Conservation (phyloP, 495 filamentous ascomycete genomes). For the Entonaema liquescens region DNA sequence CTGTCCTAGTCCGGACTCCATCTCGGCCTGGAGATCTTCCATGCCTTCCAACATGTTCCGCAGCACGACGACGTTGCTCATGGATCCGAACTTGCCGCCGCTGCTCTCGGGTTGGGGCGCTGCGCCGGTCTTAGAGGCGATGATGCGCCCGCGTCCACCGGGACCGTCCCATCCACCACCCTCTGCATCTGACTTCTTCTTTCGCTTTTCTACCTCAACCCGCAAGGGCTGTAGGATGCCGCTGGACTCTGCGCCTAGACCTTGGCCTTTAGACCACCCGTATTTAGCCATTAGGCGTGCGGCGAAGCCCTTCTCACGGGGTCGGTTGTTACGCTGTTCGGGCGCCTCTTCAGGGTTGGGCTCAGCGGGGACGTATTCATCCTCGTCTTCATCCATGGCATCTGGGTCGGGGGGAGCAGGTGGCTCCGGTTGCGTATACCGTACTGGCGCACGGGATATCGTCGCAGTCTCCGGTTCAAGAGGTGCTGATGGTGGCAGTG, state of each 20-base stretch:
- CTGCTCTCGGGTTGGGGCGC: conserved; percentile 46
- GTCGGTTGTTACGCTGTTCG: conserved; percentile 67
- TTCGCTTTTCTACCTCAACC: conserved; percentile 82
- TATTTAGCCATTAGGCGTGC: conserved; percentile 88
- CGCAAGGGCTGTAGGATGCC: conserved; percentile 86
- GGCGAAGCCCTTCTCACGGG: conserved; percentile 86
- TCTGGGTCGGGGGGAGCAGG: conserved; percentile 47
- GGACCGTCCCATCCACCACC: conserved; percentile 79
- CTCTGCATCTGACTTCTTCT: conserved; percentile 79
- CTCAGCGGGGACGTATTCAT: conserved; percentile 58
- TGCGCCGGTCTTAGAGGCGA: conserved; percentile 59
- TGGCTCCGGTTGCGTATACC: conserved; percentile 73
- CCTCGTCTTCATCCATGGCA: conserved; percentile 61
- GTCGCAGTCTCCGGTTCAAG: conserved; percentile 55
- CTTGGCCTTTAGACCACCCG: conserved; percentile 88
- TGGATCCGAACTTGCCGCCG: conserved; percentile 69
- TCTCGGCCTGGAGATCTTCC: conserved; percentile 69
- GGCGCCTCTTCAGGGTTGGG: conserved; percentile 19
- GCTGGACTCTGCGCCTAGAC: conserved; percentile 78
- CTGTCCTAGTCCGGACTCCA: conserved; percentile 79
- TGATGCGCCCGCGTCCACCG: conserved; percentile 78
- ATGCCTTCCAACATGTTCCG: conserved; percentile 84
- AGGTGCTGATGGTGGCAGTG: conserved; percentile 53
- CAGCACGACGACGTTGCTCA: conserved; percentile 82
- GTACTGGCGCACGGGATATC: conserved; percentile 88